Evolutionary conservation across 169 alveolate species (phyloP).

Genomic region (Plasmodium inui): DNA sequence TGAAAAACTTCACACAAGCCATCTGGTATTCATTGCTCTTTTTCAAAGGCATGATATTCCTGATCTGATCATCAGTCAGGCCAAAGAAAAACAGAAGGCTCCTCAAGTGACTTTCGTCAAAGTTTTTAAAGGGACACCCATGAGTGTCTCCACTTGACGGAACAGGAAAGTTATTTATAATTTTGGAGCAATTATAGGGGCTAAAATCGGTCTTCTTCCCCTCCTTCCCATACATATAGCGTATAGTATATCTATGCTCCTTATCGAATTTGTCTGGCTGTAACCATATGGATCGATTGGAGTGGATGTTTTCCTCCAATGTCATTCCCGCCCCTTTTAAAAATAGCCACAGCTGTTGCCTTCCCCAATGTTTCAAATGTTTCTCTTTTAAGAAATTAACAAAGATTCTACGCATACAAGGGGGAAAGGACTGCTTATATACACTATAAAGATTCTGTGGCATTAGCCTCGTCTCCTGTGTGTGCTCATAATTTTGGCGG

Average conservation of each 20-base stretch:
- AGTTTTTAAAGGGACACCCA: constrained; percentile 95
- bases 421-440: constrained; percentile 90
- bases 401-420: constrained; percentile 92
- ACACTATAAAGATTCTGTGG: constrained; percentile 76
- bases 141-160: constrained; percentile 93
- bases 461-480: constrained; percentile 46
- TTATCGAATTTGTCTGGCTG: constrained; percentile 89
- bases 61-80: constrained; percentile 78
- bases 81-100: constrained; percentile 71
- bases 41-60: constrained; percentile 82
- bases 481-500: constrained; percentile 73
- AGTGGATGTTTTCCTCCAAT: constrained; percentile 88
- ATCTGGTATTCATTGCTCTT: constrained; percentile 88
- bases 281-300: constrained; percentile 90
- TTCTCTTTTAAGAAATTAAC: constrained; percentile 86
- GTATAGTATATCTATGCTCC: constrained; percentile 92
- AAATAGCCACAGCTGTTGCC: constrained; percentile 92
- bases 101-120: constrained; percentile 70
- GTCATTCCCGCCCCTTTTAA: constrained; percentile 92
- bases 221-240: constrained; percentile 95
- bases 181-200: constrained; percentile 92
- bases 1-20: constrained; percentile 90
- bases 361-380: constrained; percentile 90
- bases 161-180: constrained; percentile 88
- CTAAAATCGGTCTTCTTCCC: constrained; percentile 93